These are phyloP conservation scores for Penicillium macrosclerotiorum DNA, from an alignment of 495 filamentous ascomycete genomes.

Conservation along the genomic window DNA sequence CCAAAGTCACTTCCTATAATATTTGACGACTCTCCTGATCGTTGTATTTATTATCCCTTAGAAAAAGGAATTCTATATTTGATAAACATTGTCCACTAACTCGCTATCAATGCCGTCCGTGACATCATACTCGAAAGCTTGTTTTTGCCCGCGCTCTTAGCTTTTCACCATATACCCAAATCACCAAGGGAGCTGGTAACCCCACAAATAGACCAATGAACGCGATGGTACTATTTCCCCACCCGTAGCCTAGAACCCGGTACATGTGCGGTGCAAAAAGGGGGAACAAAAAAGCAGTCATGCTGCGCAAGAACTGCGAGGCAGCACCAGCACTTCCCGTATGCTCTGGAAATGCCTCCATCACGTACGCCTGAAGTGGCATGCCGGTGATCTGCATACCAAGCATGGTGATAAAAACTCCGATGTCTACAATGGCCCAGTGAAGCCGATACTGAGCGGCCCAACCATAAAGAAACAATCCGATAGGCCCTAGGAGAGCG, in stretches of 20 bases:
- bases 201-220: slow-evolving; percentile 12
- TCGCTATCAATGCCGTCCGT: neutral
- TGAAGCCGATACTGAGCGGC: slow-evolving; percentile 10
- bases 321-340: slow-evolving; percentile 15
- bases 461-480: slow-evolving; percentile 18
- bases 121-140: neutral
- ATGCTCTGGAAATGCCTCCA: slow-evolving; percentile 15
- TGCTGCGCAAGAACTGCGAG: slow-evolving; percentile 11
- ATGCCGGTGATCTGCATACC: slow-evolving; percentile 15
- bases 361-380: slow-evolving; percentile 16
- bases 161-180: slow-evolving; percentile 14
- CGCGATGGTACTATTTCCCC: slow-evolving; percentile 46
- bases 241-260: slow-evolving; percentile 50
- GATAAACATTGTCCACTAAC: too few species aligned
- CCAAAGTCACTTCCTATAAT: too few species aligned
- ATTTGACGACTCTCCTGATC: too few species aligned
- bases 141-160: slow-evolving; percentile 6
- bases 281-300: slow-evolving; percentile 42
- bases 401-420: slow-evolving; percentile 10
- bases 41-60: neutral
- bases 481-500: slow-evolving; percentile 5
- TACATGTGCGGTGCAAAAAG: slow-evolving; percentile 58
- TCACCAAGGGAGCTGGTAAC: slow-evolving; percentile 13
- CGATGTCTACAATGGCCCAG: slow-evolving; percentile 12
- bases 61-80: neutral